These are phyloP conservation scores for Arthrinium phaeospermum DNA, from an alignment of 2,329 filamentous ascomycete genomes.

Conservation along the genomic window DNA sequence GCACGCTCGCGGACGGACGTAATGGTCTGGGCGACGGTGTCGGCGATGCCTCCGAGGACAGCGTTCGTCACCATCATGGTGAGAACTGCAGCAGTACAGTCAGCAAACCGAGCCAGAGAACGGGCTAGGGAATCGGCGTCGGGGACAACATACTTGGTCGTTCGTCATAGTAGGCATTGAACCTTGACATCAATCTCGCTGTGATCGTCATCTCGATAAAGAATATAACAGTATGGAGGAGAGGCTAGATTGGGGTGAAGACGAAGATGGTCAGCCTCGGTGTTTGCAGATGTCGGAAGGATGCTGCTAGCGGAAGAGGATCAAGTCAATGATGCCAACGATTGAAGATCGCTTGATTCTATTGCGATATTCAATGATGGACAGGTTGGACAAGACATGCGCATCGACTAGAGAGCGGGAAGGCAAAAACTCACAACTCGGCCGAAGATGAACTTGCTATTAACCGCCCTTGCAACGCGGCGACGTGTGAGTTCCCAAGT, in stretches of 20 bases:
- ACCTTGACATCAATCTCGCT: constrained; percentile 81
- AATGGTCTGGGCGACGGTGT: constrained; percentile 93
- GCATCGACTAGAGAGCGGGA: constrained; percentile 62
- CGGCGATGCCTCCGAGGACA: constrained; percentile 91
- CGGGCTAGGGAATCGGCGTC: neutral
- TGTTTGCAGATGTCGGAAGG: neutral
- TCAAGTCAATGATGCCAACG: constrained; percentile 7
- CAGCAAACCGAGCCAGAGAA: neutral
- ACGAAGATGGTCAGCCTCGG: constrained; percentile 26
- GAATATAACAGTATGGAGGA: constrained; percentile 84
- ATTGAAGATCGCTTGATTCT: neutral
- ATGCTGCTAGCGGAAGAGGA: neutral
- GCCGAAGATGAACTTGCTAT: constrained; percentile 75
- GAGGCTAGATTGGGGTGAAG: constrained; percentile 64
- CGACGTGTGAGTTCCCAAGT: constrained; percentile 64
- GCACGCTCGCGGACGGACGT: constrained; percentile 78
- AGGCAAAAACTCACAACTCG: constrained; percentile 65
- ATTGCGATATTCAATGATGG: neutral
- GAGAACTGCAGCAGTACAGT: constrained; percentile 64
- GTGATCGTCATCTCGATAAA: constrained; percentile 88
- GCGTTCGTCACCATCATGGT: constrained; percentile 99
- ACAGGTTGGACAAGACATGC: neutral
- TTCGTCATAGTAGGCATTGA: constrained; percentile 92
- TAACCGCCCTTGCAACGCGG: constrained; percentile 68
- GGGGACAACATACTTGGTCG: constrained; percentile 69